Conservation (phyloP, 2,329 filamentous ascomycete species). For the Ascochyta viciae-villosae region DNA sequence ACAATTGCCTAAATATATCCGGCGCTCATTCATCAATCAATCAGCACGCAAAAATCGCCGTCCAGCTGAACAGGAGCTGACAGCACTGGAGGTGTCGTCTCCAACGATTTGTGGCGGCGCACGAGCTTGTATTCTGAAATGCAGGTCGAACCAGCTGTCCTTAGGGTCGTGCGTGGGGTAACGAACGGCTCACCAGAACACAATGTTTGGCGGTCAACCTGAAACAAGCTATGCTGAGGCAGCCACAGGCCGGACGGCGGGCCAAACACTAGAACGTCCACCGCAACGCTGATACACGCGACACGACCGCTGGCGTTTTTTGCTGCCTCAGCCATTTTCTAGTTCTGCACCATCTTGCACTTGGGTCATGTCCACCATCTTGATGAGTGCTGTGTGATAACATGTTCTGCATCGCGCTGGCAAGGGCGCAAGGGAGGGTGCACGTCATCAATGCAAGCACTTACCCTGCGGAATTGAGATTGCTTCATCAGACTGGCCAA, state of each 20-base stretch:
- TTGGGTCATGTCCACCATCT: not conserved
- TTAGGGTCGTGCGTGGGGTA: conserved; percentile 12
- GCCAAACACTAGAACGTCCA: conserved; percentile 4
- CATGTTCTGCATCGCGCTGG: not conserved
- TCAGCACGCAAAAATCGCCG: not conserved
- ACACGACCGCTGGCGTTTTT: not conserved
- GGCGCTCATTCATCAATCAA: not conserved
- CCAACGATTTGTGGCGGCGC: not conserved
- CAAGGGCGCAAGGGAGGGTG: conserved; percentile 2
- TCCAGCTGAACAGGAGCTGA: conserved; percentile 1
- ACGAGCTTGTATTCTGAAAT: conserved; percentile 1
- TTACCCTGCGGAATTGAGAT: conserved; percentile 7
- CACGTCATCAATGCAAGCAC: conserved; percentile 9
- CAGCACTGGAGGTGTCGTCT: not conserved
- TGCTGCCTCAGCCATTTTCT: not conserved
- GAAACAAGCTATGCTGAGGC: conserved; percentile 10
- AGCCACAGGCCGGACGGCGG: not conserved
- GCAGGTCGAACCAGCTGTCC: conserved; percentile 13
- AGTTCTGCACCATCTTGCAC: not conserved
- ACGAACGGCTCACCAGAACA: conserved; percentile 8
- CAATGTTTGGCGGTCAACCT: conserved; percentile 13
- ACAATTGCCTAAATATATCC: conserved; percentile 16
- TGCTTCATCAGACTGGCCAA: conserved; percentile 1
- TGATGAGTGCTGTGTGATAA: not conserved
- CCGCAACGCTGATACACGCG: conserved; percentile 1